Base-by-base conservation (phyloP, 140 eudicot species). In the Cichorium intybus region DNA sequence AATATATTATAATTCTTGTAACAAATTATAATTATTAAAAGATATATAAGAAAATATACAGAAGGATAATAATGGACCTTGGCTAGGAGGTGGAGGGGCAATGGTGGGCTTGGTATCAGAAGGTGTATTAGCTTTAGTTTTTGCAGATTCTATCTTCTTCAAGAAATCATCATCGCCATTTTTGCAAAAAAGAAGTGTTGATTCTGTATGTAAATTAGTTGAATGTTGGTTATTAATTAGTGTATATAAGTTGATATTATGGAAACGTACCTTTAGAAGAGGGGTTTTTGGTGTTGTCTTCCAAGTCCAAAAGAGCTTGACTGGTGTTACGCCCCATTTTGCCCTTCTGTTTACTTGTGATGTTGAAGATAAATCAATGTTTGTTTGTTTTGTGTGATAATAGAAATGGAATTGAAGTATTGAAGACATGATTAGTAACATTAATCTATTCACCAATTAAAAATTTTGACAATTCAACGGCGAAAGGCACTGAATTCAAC, bases 81-180 rank as follows among this genome's bases (percentile, higher is more conserved):
- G 83, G 80, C 90, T 84, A 72, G 65, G 75, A 41, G 84, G 86
- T 35, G 69, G 79, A 26, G 84, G 53, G 24, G 77, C 28, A 2
- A 75, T 76, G 3, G 41, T 7, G 12, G 85, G 85, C 29, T 66
- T 82, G 6, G 67, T 64, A 70, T 58, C 73, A n/a, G 71, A 54
- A 34, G 31, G 35, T 34, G 68, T 49, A 47, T 65, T 56, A 23
- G 78, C 78, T 56, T 56, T 73, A 6, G 73, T 29, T 52, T 60
- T 84, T 11, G 71, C 46, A 0, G 64, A 66, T 56, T 66, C 75
- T 8, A 75, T 45, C 69, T 73, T 73, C 67, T 73, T 69, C 29
- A 45, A 43, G 43, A 76, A 22, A 15, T 62, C 74, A 23, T 60
- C 67, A 2, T 72, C 82, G 0, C 45, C 74, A 0, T 49, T 68